Evolutionary conservation across 1,284 basidiomycete genomes (phyloP), one percentile per base, ranked within the genome.

Genomic region (Heterobasidion occidentale): DNA sequence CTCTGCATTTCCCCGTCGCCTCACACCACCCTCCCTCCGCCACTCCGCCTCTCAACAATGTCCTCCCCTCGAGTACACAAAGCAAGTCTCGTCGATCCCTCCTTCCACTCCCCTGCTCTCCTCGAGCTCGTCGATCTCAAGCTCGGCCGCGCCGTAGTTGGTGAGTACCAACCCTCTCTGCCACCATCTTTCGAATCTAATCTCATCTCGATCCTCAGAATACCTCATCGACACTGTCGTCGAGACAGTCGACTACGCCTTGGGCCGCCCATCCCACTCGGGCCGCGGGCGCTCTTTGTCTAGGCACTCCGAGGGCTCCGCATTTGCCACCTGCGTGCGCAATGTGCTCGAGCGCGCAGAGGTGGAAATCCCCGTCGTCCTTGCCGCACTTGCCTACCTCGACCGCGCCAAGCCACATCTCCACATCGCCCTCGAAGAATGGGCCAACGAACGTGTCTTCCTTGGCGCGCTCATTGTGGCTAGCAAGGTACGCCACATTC

Each of bases 391-490:
- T 49, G 83, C 82, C 65, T 88, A 89, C 68, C 81, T 89, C 64
- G 74, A 84, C 70, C 71, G 87, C 56, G 86, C 86, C 2, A 83
- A 81, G 62, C 83, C 84, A 7, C 84, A 88, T 68, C 75, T 88
- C 46, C 82, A 86, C 64, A 88, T 88, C 60, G 85, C 85, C 12
- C 72, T 87, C 60, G 85, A 87, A 66, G 82, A 88, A 63, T 88
- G 86, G 86, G 86, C 86, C n/a, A 75, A 83, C 52, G 87, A 88
- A 68, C 79, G 86, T 56, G 86, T 88, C 20, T 88, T 88, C 69
- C 76, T 88, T 45, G 86, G 86, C 54, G 83, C 86, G 36, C 67
- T 89, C 60, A 88, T 88, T 67, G 72, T 80, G 46, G 86, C 86
- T 7, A 83, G 81, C 71, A 88, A 88, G 77, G 86, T 86, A 68